Evolutionary conservation across 1,139 yeast species (phyloP).

Genomic region (Pichia sp.): DNA sequence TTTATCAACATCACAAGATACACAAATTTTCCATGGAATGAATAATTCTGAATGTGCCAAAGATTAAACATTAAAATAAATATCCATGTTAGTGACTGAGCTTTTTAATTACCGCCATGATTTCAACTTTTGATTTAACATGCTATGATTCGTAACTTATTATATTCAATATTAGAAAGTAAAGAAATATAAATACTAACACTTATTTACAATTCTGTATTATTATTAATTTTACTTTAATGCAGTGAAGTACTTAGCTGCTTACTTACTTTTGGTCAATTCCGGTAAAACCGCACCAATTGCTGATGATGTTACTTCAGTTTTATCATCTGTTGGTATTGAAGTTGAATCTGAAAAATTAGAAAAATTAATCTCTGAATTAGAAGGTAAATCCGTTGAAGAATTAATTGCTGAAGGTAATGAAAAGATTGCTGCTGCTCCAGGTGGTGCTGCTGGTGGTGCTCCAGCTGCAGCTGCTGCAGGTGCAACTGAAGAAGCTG

Average conservation of each 20-base stretch:
- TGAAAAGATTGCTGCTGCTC: slow-evolving; percentile 76
- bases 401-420: slow-evolving; percentile 77
- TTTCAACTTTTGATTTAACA: too few species aligned
- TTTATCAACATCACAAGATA: too few species aligned
- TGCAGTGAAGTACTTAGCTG: slow-evolving; percentile 82
- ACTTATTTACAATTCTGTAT: not conserved
- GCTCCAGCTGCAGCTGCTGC: slow-evolving; percentile 50
- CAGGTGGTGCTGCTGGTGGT: slow-evolving; percentile 79
- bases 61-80: too few species aligned
- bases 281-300: slow-evolving; percentile 80
- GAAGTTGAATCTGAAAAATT: slow-evolving; percentile 75
- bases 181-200: not conserved
- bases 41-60: too few species aligned
- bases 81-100: too few species aligned
- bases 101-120: too few species aligned
- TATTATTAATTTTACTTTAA: not conserved
- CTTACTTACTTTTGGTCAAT: slow-evolving; percentile 80
- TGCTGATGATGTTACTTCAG: slow-evolving; percentile 63
- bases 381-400: slow-evolving; percentile 71
- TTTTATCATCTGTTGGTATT: slow-evolving; percentile 70
- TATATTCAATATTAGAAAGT: too few species aligned
- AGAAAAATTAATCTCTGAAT: slow-evolving; percentile 56
- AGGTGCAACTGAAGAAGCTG: slow-evolving; percentile 48
- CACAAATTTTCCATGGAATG: too few species aligned
- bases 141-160: too few species aligned